Evolutionary conservation across 768 basidiomycete species (phyloP).

Genomic region (Mycena galericulata): DNA sequence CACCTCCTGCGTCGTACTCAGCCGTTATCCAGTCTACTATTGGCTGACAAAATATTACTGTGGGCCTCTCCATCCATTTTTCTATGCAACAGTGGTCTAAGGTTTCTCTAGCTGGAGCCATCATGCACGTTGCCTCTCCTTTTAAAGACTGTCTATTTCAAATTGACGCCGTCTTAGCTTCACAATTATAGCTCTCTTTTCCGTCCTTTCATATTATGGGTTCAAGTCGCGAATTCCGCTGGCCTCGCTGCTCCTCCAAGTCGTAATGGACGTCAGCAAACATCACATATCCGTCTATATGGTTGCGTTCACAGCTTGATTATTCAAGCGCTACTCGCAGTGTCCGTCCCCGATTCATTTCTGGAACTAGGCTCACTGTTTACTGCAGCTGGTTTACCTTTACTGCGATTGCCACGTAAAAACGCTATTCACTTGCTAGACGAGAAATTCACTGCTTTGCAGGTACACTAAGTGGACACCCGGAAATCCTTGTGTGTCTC

Average conservation of each 20-base stretch:
- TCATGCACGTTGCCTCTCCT: conserved; percentile 42
- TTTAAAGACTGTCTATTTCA: neutral
- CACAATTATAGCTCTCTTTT: conserved; percentile 82
- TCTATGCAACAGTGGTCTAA: conserved; percentile 10
- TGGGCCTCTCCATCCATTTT: conserved; percentile 47
- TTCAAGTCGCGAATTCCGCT: conserved; percentile 79
- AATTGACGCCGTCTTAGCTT: conserved; percentile 62
- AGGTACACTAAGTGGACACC: conserved; percentile 81
- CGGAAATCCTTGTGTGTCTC: conserved; percentile 70
- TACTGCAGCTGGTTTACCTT: conserved; percentile 78
- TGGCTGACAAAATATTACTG: conserved; percentile 80
- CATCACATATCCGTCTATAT: conserved; percentile 85
- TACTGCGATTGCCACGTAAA: conserved; percentile 77
- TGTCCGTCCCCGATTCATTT: conserved; percentile 55
- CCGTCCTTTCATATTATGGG: conserved; percentile 80
- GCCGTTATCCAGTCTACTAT: conserved; percentile 61
- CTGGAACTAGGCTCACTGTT: conserved; percentile 21
- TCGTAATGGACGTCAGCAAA: conserved; percentile 87
- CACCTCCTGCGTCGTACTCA: neutral
- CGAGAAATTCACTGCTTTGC: neutral
- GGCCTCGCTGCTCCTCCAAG: conserved; percentile 81
- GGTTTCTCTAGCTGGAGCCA: conserved; percentile 71
- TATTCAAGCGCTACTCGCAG: conserved; percentile 75
- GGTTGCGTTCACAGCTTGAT: conserved; percentile 79
- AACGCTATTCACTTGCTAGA: neutral